Conservation (phyloP, 768 basidiomycete genomes). For the Postia placenta region DNA sequence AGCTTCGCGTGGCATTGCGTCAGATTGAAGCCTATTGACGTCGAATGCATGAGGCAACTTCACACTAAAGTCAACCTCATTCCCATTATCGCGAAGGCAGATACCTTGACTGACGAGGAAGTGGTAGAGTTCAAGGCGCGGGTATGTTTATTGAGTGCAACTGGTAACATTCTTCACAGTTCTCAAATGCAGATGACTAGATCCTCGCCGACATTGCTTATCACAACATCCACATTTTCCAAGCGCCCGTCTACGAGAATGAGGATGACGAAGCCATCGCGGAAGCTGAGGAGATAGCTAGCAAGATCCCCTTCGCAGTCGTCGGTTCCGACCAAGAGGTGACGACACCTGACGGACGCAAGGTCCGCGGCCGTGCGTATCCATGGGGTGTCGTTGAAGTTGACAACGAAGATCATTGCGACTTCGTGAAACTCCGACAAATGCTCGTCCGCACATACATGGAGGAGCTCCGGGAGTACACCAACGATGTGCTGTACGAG, state of each 20-base stretch:
- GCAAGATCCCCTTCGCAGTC: conserved; percentile 98
- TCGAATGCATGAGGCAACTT: conserved; percentile 97
- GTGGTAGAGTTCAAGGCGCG: conserved; percentile 88
- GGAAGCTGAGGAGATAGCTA: conserved; percentile 95
- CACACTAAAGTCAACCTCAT: conserved; percentile 98
- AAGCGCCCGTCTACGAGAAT: conserved; percentile 94
- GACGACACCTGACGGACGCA: conserved; percentile 77
- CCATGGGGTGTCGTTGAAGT: conserved; percentile 99
- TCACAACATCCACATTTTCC: conserved; percentile 97
- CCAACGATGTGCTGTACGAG: conserved; percentile 94
- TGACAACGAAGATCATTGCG: conserved; percentile 98
- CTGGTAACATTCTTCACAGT: no score
- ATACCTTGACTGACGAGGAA: conserved; percentile 97
- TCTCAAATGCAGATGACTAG: conserved; percentile 22
- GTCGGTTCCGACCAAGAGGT: conserved; percentile 91
- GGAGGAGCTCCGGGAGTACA: conserved; percentile 98
- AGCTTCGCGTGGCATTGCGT: not conserved
- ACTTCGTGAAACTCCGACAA: conserved; percentile 98
- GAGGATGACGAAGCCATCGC: conserved; percentile 98
- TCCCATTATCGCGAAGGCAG: conserved; percentile 96
- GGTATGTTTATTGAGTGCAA: no score
- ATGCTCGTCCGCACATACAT: conserved; percentile 99
- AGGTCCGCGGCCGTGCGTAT: conserved; percentile 91
- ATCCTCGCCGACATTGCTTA: conserved; percentile 89
- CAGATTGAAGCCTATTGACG: conserved; percentile 97